Conservation (phyloP, 2,329 filamentous ascomycete genomes). For the Botrytis tulipae region DNA sequence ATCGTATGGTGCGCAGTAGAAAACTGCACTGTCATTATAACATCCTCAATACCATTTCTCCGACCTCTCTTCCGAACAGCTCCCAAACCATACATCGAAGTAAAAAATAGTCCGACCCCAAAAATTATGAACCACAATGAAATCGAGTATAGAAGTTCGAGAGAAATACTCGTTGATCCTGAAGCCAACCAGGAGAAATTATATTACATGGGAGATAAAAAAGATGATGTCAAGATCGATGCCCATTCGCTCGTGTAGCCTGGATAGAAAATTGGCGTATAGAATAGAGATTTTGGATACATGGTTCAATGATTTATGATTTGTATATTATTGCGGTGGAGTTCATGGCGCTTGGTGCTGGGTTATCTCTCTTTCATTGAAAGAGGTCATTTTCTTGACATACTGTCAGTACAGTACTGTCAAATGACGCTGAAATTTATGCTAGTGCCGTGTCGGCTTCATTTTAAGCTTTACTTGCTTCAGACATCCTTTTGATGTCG, state of each 20-base stretch:
- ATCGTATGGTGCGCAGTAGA: conserved; percentile 16
- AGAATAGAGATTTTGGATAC: too few species aligned
- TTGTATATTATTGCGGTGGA: neutral
- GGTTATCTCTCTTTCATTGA: neutral
- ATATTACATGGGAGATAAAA: neutral
- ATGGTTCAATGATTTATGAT: neutral
- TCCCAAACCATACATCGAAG: conserved; percentile 10
- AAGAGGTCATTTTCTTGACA: neutral
- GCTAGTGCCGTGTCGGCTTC: neutral
- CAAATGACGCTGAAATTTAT: too few species aligned
- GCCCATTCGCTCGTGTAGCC: neutral
- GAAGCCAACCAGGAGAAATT: neutral
- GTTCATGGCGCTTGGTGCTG: neutral
- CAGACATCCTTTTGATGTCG: neutral
- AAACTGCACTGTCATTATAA: conserved; percentile 18
- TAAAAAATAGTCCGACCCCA: neutral
- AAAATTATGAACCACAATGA: neutral
- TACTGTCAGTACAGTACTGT: neutral
- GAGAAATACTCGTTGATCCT: neutral
- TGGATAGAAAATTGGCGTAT: neutral
- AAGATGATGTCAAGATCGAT: neutral
- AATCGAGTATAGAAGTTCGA: neutral
- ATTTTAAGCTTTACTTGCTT: neutral
- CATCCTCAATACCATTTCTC: conserved; percentile 15
- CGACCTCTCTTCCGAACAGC: conserved; percentile 2